Evolutionary conservation across 179 eudicot species (phyloP), one percentile per base, ranked within the genome.

Genomic region (Vitellaria paradoxa): DNA sequence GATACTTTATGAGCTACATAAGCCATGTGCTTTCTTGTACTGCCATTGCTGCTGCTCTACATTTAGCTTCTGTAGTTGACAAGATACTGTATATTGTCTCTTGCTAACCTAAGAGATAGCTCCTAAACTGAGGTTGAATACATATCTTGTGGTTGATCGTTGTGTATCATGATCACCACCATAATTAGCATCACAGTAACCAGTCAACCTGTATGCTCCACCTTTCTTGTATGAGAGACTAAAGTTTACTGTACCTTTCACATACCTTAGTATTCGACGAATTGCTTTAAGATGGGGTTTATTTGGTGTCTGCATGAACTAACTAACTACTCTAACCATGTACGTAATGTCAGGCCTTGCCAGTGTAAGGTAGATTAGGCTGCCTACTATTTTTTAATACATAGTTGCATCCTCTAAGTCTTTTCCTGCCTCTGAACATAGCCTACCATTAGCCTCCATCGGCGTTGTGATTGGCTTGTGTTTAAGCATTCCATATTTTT

Each of bases 401-500:
- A n/a, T n/a, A n/a, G n/a, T n/a, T n/a, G n/a, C n/a, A n/a, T n/a
- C n/a, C n/a, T 56, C 49, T 63, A 79, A 63, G 23, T 65, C 73
- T 52, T 73, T 37, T 11, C 73, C 81, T 26, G 26, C 66, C 9
- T 65, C 18, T 0, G 68, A 11, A 50, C 79, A 67, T n/a, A 79
- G 20, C 71, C 63, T 72, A 17, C 4, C 50, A 30, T 64, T 64
- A 5, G 15, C 30, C 8, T 72, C 77, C 77, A 78, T 56, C 7
- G 72, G 81, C 3, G 64, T 72, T 1, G 72, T 40, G 4, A 66
- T 21, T 6, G 56, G 73, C 21, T 73, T 63, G 65, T 65, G 62
- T 2, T 70, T 70, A 3, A 61, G 13, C 81, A 82, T 78, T 10
- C 76, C 81, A 69, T 66, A 80, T 42, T 26, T 80, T 55, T 78